Evolutionary conservation across 2,329 filamentous ascomycete genomes (phyloP), one percentile per base, ranked within the genome.

Genomic region (Emergomyces pasteurianus): DNA sequence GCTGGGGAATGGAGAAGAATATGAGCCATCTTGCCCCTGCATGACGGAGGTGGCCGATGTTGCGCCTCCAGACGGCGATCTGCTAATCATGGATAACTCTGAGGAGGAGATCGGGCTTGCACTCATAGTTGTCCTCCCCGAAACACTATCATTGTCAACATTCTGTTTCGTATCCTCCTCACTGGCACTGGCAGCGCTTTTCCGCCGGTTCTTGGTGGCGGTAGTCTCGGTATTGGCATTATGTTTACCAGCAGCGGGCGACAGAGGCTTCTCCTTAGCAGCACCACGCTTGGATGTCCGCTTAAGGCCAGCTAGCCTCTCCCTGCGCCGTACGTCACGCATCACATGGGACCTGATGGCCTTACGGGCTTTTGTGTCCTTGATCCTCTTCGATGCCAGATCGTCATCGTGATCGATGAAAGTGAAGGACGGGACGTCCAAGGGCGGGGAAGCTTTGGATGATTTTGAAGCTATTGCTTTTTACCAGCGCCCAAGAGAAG

Each of bases 341-440:
- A 76, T 76, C 21, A 76, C 74, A 71, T 76, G 74, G 16, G 74
- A 76, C 18, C 74, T 72, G 54, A 76, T 76, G 14, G 70, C 70
- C 64, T 74, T 74, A 50, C 73, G 70, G 36, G 74, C 72, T 63
- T 72, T 70, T 58, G 67, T 68, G 67, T 75, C 70, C 61, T 69
- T 73, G 64, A 75, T 75, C 54, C 70, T 65, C 60, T 74, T 74
- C 34, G 71, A 72, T 28, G 68, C 67, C 62, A 75, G 62, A 59
- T 75, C 72, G 62, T 75, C 71, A 62, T 74, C 70, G 59, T 76
- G 73, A 62, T 74, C 72, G 61, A 76, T 75, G 62, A 76, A 76
- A 26, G 74, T 75, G 53, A 73, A 76, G 6, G 69, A 70, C 16
- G 69, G 72, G 55, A 63, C 66, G 63, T 72, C 67, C 58, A 66